phyloP scores from a whole-genome alignment of 352 stramenopile species.

The Phytophthora quininea region DNA sequence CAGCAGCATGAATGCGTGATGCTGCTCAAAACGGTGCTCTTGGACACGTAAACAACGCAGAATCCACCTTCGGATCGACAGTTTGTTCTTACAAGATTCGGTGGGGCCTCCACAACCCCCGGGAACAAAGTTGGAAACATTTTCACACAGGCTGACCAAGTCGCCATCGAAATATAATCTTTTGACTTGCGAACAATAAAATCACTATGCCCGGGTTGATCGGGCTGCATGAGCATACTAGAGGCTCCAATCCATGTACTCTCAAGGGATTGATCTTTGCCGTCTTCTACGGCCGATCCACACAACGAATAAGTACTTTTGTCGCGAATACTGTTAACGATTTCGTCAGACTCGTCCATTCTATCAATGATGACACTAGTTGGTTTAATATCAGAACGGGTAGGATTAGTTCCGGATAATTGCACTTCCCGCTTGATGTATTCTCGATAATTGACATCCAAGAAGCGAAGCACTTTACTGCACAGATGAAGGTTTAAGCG shows the following conservation, averaged over 20 bases:
- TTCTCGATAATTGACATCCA: not conserved
- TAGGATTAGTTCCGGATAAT: not conserved
- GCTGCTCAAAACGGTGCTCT: constrained; percentile 15
- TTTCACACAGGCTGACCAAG: not conserved
- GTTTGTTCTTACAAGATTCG: not conserved
- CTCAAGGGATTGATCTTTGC: not conserved
- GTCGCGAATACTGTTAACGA: not conserved
- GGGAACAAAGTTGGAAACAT: constrained; percentile 33
- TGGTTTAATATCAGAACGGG: not conserved
- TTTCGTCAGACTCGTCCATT: not conserved
- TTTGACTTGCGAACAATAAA: constrained; percentile 12
- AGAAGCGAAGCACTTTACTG: not conserved
- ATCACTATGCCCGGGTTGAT: not conserved
- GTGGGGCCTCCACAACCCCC: constrained; percentile 23
- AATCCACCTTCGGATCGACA: constrained; percentile 20
- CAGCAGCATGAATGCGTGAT: constrained; percentile 27
- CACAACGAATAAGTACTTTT: not conserved
- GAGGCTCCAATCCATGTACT: constrained; percentile 1
- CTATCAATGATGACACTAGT: constrained; percentile 3
- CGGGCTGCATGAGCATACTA: not conserved
- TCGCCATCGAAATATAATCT: not conserved
- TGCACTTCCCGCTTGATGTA: not conserved
- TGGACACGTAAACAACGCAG: constrained; percentile 13
- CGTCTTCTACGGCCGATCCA: not conserved
- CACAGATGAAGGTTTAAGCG: not conserved